These are phyloP conservation scores for Magnaporthales sp. DNA, from an alignment of 2,329 filamentous ascomycete species.

Conservation along the genomic window DNA sequence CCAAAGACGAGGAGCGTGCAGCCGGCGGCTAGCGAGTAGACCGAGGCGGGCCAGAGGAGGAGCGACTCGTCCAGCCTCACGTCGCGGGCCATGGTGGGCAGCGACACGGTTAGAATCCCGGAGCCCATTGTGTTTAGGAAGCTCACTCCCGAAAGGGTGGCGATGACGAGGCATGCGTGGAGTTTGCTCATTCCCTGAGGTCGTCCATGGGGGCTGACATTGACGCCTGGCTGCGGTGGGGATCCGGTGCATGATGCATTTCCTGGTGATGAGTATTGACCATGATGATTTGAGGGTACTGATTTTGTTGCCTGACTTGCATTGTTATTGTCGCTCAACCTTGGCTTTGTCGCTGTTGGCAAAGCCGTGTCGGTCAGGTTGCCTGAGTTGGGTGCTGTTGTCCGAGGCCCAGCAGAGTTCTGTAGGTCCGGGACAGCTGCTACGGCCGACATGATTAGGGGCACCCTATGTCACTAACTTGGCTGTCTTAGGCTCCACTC, in stretches of 20 bases:
- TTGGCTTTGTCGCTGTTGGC: too few relatives aligned
- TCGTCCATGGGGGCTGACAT: background rate
- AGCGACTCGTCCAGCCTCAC: constrained; percentile 8
- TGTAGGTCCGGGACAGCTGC: background rate
- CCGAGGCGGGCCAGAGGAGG: constrained; percentile 13
- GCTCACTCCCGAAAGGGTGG: background rate
- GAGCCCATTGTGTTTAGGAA: constrained; percentile 1
- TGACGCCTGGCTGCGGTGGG: background rate
- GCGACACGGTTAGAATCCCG: constrained; percentile 6
- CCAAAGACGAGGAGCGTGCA: constrained; percentile 25
- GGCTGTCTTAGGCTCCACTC: too few relatives aligned
- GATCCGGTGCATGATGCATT: background rate
- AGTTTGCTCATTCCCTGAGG: background rate
- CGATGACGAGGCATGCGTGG: background rate
- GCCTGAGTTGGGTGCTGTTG: background rate
- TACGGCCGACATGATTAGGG: background rate
- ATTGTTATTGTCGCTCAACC: too few relatives aligned
- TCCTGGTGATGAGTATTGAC: background rate
- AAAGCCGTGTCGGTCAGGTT: background rate
- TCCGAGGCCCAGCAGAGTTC: background rate
- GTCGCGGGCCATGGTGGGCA: constrained; percentile 16
- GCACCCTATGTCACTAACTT: too few relatives aligned
- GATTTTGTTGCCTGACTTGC: too few relatives aligned
- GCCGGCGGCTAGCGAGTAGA: constrained; percentile 15
- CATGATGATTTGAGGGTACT: too few relatives aligned